Evolutionary conservation across 2,329 filamentous ascomycete genomes (phyloP), one percentile per base, ranked within the genome.

Genomic region (Penicillium concentricum): DNA sequence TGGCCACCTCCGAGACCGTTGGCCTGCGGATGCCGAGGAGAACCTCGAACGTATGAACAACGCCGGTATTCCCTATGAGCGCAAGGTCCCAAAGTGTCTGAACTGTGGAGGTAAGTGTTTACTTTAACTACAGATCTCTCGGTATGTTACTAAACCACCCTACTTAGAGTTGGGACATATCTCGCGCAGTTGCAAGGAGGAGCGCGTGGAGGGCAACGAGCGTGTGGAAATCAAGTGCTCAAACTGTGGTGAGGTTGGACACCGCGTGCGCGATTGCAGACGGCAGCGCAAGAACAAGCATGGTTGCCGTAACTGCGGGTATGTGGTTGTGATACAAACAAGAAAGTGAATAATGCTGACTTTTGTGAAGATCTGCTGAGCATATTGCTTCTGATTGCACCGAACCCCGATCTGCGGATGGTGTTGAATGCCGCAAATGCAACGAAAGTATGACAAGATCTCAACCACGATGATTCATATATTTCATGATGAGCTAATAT

Each of bases 301-400:
- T 51, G 71, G 74, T 28, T 85, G 82, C 69, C 82, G 80, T 63
- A 82, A 84, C 57, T 84, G 82, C 73, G 78, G 81, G 68, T 78
- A 69, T 51, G 73, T 47, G 13, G 28, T 8, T 30, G 12, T 8
- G 22, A n/a, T 16, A 34, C 32, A 39, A 39, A 26, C 9, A n/a
- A 20, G 13, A 16, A 5, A 46, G 30, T 22, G 12, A 5, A 43
- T 20, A 20, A 26, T 38, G 39, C 62, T 73, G 39, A 74, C 57
- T 30, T n/a, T 12, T 18, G 30, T 41, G 28, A 48, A 78, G 76
- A 7, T 61, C 69, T 45, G 58, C 68, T 8, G 80, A 78, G 1
- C 82, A 84, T 61, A 76, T 74, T 49, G 75, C 79, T 10, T 54
- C 73, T 7, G 78, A 82, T 1, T 84, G 82, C 64, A 73, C 78